Percentiles rank a stretch among this genome's conserved stretches.
These are phyloP conservation scores for Hyparrhenia diplandra DNA, from an alignment of 176 grass and related monocot species.

Conservation along the genomic window DNA sequence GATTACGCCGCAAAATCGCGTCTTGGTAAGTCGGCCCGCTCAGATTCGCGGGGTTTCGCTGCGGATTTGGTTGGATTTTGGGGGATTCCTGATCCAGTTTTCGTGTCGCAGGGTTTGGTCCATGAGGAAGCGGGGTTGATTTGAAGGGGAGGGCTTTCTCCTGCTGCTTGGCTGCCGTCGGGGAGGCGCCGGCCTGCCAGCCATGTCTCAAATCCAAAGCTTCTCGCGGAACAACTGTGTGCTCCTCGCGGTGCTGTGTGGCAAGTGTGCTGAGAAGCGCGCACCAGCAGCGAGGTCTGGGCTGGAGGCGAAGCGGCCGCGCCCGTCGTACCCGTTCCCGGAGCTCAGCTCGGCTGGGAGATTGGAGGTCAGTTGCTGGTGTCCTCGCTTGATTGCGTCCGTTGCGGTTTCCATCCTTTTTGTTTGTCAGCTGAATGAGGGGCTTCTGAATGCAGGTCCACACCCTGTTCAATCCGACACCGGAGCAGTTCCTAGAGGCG, in stretches of 20 bases:
- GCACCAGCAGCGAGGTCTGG: not conserved
- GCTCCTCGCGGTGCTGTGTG: conserved; percentile 86
- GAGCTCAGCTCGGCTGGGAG: conserved; percentile 77
- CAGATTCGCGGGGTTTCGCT: conserved; percentile 13
- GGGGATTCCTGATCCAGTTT: conserved; percentile 25
- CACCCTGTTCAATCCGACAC: conserved; percentile 74
- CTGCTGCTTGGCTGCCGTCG: conserved; percentile 1
- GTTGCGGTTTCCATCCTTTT: not conserved
- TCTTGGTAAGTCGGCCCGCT: conserved; percentile 27
- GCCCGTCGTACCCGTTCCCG: conserved; percentile 59
- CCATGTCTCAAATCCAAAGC: conserved; percentile 85
- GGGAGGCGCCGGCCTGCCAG: not conserved
- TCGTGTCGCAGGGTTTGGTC: conserved; percentile 19
- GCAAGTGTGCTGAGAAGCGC: conserved; percentile 53
- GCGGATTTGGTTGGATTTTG: conserved; percentile 33
- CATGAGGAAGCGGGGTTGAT: conserved; percentile 29
- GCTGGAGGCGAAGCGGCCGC: conserved; percentile 40
- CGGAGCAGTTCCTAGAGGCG: conserved; percentile 79
- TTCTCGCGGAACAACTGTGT: conserved; percentile 63
- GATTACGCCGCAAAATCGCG: conserved; percentile 30
- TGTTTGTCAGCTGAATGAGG: not conserved
- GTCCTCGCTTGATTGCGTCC: not conserved
- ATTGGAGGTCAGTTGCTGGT: conserved; percentile 53
- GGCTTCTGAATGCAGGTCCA: conserved; percentile 63
- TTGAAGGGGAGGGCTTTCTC: not conserved